Percentiles rank a stretch among this genome's conserved stretches.
Conservation (phyloP, 306 rosid species). For the Trifolium subterraneum region DNA sequence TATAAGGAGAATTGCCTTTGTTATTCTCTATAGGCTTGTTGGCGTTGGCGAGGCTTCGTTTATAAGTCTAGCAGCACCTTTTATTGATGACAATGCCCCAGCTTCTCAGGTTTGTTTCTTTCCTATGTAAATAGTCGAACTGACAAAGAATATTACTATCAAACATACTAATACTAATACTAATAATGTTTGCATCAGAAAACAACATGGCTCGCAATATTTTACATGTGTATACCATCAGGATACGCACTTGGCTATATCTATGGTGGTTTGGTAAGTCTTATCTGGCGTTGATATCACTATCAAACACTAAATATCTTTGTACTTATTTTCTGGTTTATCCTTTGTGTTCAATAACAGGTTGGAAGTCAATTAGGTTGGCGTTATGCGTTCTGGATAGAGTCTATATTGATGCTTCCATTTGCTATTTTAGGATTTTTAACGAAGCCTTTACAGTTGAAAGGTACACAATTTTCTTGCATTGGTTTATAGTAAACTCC, state of each 20-base stretch:
- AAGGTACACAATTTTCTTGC: constrained; percentile 57
- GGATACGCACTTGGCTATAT: constrained; percentile 89
- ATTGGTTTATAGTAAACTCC: constrained; percentile 30
- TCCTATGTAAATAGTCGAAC: not conserved
- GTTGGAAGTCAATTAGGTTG: constrained; percentile 68
- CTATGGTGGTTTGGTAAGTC: constrained; percentile 84
- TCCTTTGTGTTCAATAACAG: constrained; percentile 48
- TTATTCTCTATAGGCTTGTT: constrained; percentile 63
- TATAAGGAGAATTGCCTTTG: constrained; percentile 18
- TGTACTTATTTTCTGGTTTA: constrained; percentile 7
- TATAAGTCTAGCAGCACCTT: constrained; percentile 94
- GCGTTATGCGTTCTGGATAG: constrained; percentile 81
- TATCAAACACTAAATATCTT: not conserved
- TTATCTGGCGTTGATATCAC: not conserved
- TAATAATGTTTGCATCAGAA: constrained; percentile 55
- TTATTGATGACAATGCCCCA: constrained; percentile 92
- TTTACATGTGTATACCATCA: constrained; percentile 86
- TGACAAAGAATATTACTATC: not conserved
- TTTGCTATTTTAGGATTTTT: constrained; percentile 73
- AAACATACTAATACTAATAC: constrained; percentile 2
- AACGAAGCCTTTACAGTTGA: constrained; percentile 78
- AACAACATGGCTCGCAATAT: constrained; percentile 75
- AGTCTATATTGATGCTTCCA: constrained; percentile 78
- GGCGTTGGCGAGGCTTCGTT: constrained; percentile 97
- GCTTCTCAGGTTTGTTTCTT: constrained; percentile 61